phyloP scores from a whole-genome alignment of 2,329 filamentous ascomycete genomes.

The Sclerotinia trifoliorum region DNA sequence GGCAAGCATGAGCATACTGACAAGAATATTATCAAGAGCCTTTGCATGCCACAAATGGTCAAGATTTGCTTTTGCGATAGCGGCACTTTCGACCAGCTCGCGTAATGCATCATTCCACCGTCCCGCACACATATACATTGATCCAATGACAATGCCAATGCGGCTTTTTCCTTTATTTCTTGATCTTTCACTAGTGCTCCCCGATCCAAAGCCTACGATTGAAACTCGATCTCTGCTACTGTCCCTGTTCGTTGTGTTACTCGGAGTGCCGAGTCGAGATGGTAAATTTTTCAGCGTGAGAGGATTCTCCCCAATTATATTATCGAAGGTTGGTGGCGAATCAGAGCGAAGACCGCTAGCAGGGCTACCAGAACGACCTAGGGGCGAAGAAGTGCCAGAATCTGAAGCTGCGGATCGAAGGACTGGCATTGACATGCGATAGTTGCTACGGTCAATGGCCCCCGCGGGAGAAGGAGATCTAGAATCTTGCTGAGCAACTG shows the following conservation, averaged over 20 bases:
- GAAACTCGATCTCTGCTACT: slow-evolving; percentile 52
- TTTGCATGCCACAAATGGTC: slow-evolving; percentile 99
- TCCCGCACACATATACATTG: slow-evolving; percentile 83
- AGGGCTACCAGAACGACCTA: slow-evolving; percentile 43
- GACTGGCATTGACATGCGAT: slow-evolving; percentile 80
- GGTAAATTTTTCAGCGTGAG: slow-evolving; percentile 27
- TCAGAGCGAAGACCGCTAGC: slow-evolving; percentile 31
- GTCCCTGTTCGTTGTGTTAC: slow-evolving; percentile 29
- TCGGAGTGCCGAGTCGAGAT: slow-evolving; percentile 29
- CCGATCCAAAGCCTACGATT: slow-evolving; percentile 69
- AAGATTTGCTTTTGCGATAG: slow-evolving; percentile 72
- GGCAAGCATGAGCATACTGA: slow-evolving; percentile 78
- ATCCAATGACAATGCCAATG: slow-evolving; percentile 75
- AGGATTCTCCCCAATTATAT: slow-evolving; percentile 31
- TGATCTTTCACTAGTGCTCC: slow-evolving; percentile 71
- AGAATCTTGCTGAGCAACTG: slow-evolving; percentile 44
- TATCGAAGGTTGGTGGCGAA: slow-evolving; percentile 33
- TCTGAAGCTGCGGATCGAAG: slow-evolving; percentile 42
- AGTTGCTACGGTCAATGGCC: slow-evolving; percentile 56
- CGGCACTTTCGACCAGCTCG: slow-evolving; percentile 78
- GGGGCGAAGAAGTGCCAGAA: slow-evolving; percentile 35
- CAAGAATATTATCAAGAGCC: slow-evolving; percentile 80
- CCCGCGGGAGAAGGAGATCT: slow-evolving; percentile 56
- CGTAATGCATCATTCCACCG: slow-evolving; percentile 85
- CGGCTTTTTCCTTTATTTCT: slow-evolving; percentile 80